Percentiles rank a stretch among this genome's conserved stretches.
Conservation (phyloP, 2,329 filamentous ascomycete species). For the Alternaria ethzedia region DNA sequence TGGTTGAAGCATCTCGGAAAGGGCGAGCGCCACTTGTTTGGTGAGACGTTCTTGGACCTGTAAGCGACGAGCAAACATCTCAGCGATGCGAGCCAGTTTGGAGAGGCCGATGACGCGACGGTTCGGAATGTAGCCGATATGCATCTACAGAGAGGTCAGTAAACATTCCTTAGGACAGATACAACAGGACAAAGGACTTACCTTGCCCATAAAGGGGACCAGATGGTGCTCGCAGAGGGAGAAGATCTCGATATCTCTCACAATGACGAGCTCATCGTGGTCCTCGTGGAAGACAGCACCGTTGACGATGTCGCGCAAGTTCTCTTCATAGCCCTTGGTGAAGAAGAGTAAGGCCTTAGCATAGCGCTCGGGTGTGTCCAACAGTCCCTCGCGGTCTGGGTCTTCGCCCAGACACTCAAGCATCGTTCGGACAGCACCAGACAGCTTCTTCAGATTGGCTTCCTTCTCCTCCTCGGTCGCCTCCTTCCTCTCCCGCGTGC, state of each 20-base stretch:
- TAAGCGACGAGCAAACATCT: conserved; percentile 92
- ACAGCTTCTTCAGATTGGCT: conserved; percentile 65
- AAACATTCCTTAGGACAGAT: neutral
- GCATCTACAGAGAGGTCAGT: conserved; percentile 69
- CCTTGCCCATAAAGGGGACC: conserved; percentile 95
- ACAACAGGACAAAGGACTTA: conserved; percentile 45
- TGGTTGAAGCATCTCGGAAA: conserved; percentile 90
- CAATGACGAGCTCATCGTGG: conserved; percentile 96
- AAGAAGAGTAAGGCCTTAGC: conserved; percentile 96
- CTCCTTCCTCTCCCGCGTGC: conserved; percentile 68
- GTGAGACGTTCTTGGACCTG: conserved; percentile 97
- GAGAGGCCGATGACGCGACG: conserved; percentile 92
- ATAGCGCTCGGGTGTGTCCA: conserved; percentile 80
- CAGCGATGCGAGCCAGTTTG: conserved; percentile 92
- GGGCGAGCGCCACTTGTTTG: conserved; percentile 91
- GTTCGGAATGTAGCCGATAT: conserved; percentile 96
- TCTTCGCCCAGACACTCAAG: conserved; percentile 71
- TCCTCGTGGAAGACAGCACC: conserved; percentile 94
- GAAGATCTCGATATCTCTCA: conserved; percentile 96
- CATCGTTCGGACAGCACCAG: conserved; percentile 67
- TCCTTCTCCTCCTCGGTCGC: conserved; percentile 64
- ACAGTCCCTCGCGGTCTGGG: conserved; percentile 67
- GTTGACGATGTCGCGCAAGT: conserved; percentile 89
- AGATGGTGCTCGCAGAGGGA: conserved; percentile 96
- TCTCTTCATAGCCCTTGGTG: conserved; percentile 96